A percentile compares a stretch with the other conserved stretches of the same genome.
These are phyloP conservation scores for Pseudotsuga menziesii DNA, from an alignment of 75 land plant genomes.

Conservation along the genomic window DNA sequence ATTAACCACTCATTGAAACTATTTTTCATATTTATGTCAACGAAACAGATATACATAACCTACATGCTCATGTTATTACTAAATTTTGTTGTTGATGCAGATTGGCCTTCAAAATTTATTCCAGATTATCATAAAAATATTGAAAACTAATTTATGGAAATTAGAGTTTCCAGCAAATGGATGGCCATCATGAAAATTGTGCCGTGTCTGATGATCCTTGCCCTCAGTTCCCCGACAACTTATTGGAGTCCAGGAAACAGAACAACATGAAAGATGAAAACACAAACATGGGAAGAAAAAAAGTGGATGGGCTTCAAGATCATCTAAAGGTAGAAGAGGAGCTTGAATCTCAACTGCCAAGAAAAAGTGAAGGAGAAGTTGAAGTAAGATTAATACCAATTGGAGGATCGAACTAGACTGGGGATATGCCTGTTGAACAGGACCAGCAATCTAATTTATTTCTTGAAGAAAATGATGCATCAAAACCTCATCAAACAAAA, in stretches of 20 bases:
- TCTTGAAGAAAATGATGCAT: constrained; percentile 1
- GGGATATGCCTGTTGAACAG: neutral
- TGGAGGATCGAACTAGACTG: neutral
- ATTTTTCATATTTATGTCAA: no score
- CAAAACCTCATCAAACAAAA: neutral
- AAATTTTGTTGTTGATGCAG: no score
- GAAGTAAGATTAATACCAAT: neutral
- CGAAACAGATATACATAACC: no score
- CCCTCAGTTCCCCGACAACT: neutral
- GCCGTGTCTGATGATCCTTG: neutral
- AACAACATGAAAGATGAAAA: neutral
- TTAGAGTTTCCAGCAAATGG: neutral
- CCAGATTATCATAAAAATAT: no score
- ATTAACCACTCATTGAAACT: no score
- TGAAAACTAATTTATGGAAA: no score
- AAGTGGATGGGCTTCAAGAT: constrained; percentile 1
- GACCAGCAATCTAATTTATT: neutral
- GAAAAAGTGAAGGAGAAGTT: neutral
- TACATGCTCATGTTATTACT: no score
- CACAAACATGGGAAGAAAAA: neutral
- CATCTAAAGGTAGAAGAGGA: neutral
- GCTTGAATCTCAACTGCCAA: neutral
- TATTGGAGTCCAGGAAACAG: neutral
- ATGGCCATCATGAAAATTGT: neutral
- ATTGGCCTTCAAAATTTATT: no score